phyloP scores from a whole-genome alignment of 2,329 filamentous ascomycete species.

The Microdochium bolleyi region DNA sequence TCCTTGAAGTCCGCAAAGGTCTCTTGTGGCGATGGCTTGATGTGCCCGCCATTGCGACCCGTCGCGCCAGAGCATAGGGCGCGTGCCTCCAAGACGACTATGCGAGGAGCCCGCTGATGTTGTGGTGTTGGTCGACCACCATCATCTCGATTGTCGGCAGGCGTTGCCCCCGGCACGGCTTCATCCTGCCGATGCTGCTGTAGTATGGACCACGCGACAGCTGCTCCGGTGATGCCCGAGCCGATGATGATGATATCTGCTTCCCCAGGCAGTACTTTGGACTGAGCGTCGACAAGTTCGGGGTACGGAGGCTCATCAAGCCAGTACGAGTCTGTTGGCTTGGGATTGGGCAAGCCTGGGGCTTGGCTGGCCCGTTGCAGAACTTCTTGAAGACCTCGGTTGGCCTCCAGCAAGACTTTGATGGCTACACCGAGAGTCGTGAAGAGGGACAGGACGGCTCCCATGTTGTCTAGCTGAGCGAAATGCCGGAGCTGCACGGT shows the following conservation, averaged over 20 bases:
- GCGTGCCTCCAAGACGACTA: conserved; percentile 44
- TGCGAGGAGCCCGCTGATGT: conserved; percentile 4
- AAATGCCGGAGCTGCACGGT: too few species aligned
- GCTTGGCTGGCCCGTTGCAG: conserved; percentile 19
- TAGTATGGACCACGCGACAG: conserved; percentile 25
- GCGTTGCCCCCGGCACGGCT: neutral
- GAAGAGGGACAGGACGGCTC: conserved; percentile 20
- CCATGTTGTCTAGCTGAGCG: conserved; percentile 18
- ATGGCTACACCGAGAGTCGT: conserved; percentile 14
- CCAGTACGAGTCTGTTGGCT: conserved; percentile 38
- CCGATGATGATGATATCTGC: conserved; percentile 45
- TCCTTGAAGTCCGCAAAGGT: conserved; percentile 25
- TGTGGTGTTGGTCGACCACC: conserved; percentile 4
- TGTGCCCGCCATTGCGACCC: conserved; percentile 44
- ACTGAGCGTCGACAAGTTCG: conserved; percentile 25
- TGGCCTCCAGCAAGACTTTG: conserved; percentile 16
- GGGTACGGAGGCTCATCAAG: conserved; percentile 32
- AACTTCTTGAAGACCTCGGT: conserved; percentile 16
- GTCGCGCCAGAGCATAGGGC: conserved; percentile 42
- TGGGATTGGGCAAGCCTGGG: conserved; percentile 31
- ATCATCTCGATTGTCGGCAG: neutral
- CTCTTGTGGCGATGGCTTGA: conserved; percentile 36
- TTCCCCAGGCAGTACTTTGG: conserved; percentile 22
- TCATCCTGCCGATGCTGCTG: conserved; percentile 3
- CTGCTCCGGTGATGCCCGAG: conserved; percentile 43